A percentile compares a stretch with the other conserved stretches of the same genome.
Conservation (phyloP, 495 filamentous ascomycete species). For the Penicillium turbatum region DNA sequence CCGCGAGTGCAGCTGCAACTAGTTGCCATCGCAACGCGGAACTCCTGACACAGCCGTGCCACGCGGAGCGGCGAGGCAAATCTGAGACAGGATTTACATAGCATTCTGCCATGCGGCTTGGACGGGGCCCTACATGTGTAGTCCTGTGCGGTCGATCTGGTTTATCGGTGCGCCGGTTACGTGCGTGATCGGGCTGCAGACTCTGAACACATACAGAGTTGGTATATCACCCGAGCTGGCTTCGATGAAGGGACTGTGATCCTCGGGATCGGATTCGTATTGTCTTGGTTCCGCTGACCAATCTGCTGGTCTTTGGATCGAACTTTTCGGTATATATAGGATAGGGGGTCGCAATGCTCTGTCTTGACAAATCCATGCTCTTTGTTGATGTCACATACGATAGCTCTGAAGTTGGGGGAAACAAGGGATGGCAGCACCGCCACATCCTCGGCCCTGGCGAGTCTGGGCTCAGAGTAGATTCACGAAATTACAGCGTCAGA, state of each 20-base stretch:
- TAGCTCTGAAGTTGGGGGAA: neutral
- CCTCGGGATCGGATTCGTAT: neutral
- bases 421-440: slow-evolving; percentile 3
- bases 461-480: no score
- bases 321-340: neutral
- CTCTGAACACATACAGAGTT: neutral
- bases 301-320: slow-evolving; percentile 2
- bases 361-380: no score
- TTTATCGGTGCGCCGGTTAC: neutral
- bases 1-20: slow-evolving; percentile 14
- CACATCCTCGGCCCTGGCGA: neutral
- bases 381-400: no score
- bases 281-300: neutral
- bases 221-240: neutral
- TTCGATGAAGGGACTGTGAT: neutral
- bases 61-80: neutral
- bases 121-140: neutral
- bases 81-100: neutral
- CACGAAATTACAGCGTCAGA: no score
- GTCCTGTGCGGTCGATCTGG: neutral
- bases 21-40: slow-evolving; percentile 23
- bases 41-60: neutral
- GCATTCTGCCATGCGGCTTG: neutral
- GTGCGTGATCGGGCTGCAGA: neutral
- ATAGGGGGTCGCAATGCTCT: no score